Conservation (phyloP, 2,329 filamentous ascomycete species). For the Tolypocladium guangdongense region DNA sequence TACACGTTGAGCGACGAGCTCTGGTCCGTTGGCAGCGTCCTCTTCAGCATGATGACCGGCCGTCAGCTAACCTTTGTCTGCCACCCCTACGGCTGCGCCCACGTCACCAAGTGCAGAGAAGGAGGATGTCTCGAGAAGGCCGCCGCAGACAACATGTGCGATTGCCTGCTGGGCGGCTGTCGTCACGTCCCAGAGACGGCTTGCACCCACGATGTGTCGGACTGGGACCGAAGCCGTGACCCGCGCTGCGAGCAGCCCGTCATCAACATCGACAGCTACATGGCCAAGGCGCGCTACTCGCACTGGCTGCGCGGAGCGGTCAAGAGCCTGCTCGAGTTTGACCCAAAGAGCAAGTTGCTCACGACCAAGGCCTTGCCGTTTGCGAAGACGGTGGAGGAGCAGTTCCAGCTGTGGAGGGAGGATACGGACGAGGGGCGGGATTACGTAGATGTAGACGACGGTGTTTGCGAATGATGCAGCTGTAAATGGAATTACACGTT, state of each 20-base stretch:
- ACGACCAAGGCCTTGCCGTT: conserved; percentile 2
- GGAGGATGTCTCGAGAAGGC: conserved; percentile 16
- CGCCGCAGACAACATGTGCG: conserved; percentile 7
- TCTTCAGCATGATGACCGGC: conserved; percentile 32
- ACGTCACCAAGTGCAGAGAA: conserved; percentile 15
- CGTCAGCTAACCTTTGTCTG: conserved; percentile 7
- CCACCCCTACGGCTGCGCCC: conserved; percentile 12
- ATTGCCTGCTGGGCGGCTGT: conserved; percentile 13
- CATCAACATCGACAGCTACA: conserved; percentile 19
- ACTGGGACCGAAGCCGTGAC: conserved; percentile 7
- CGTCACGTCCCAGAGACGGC: conserved; percentile 6
- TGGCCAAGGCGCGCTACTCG: conserved; percentile 17
- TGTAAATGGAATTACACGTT: background rate
- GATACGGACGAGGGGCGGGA: conserved; percentile 17
- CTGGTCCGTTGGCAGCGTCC: conserved; percentile 23
- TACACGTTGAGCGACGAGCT: conserved; percentile 28
- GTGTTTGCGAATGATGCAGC: background rate
- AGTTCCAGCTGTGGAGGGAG: conserved; percentile 18
- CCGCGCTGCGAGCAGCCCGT: conserved; percentile 11
- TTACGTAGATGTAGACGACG: conserved; percentile 21
- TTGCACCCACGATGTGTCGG: conserved; percentile 4
- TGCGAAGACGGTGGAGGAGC: conserved; percentile 11
- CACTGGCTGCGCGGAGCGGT: conserved; percentile 12
- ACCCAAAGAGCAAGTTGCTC: conserved; percentile 6
- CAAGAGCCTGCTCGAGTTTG: conserved; percentile 12